Base-by-base conservation (phyloP, 176 grass and related monocot species). In the Raddia guianensis region DNA sequence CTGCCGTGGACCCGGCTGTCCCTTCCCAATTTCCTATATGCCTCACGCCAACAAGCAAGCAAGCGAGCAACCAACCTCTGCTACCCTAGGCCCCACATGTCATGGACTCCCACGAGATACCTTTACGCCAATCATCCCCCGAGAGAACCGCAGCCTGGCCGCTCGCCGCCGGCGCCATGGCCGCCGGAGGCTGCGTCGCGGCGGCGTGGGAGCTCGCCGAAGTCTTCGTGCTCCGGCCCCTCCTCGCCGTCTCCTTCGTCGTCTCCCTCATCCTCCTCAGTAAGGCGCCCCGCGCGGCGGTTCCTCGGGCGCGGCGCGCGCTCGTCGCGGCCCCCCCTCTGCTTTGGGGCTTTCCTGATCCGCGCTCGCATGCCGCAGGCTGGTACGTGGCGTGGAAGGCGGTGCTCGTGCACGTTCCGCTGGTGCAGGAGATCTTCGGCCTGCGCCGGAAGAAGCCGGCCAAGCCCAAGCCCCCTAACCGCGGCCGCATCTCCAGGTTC, bases 361-460 rank as follows among this genome's bases (percentile, higher is more conserved):
- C 21, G 59, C 37, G 33, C 45, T 33, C 18, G 83, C 44, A 64
- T 49, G 21, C 62, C 64, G 0, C 53, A 99, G 93, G 97, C 49
- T 99, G 97, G 97, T 91, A 88, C 51, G 92, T 99, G 87, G 93
- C 97, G 51, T 99, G 97, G 97, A 96, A 85, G 69, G 85, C 88
- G 82, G 97, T 99, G 83, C 80, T 99, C 79, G 91, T 99, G 63
- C 97, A 99, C 68, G 97, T 99, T 27, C 91, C 97, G 16, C 79
- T 99, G 58, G 92, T 99, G 78, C 97, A 96, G 80, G 97, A 99
- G 82, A 99, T 99, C 63, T 82, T 81, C 52, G 97, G 97, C 9
- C 90, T 99, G 35, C 88, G 90, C 55, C 94, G 88, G 76, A 99
- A 99, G 91, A 95, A 99, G 87, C 77, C 77, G 1, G 58, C 83